These are phyloP conservation scores for Moricandia moricandioides DNA, from an alignment of 345 rosid species.

Conservation along the genomic window DNA sequence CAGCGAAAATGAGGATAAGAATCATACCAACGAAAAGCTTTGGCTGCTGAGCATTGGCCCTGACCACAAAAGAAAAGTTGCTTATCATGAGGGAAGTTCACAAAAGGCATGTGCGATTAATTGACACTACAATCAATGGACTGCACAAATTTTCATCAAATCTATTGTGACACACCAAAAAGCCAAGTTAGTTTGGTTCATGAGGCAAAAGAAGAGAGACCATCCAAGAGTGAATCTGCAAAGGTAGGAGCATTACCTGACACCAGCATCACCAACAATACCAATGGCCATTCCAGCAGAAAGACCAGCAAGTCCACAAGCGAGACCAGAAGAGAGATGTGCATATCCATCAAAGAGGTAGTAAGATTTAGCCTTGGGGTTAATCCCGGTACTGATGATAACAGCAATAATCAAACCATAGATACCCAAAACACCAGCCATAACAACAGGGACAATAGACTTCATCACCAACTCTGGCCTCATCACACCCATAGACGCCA, in stretches of 20 bases:
- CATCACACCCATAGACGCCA: slow-evolving; percentile 96
- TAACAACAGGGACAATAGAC: slow-evolving; percentile 93
- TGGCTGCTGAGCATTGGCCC: slow-evolving; percentile 94
- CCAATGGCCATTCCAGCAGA: slow-evolving; percentile 99
- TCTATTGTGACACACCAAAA: not conserved
- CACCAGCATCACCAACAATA: slow-evolving; percentile 96
- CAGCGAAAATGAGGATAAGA: slow-evolving; percentile 88
- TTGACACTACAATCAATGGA: not conserved
- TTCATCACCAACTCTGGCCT: slow-evolving; percentile 96
- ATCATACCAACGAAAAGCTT: slow-evolving; percentile 97
- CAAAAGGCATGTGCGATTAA: not conserved
- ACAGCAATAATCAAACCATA: slow-evolving; percentile 93
- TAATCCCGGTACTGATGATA: slow-evolving; percentile 87
- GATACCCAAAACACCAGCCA: slow-evolving; percentile 98
- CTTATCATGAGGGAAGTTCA: not conserved
- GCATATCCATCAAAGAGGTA: slow-evolving; percentile 94
- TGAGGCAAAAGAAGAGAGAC: not conserved
- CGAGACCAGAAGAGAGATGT: slow-evolving; percentile 89
- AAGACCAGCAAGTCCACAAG: slow-evolving; percentile 96
- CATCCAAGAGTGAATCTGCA: too few species aligned
- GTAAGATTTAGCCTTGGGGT: slow-evolving; percentile 88
- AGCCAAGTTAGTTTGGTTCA: not conserved
- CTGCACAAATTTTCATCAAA: not conserved
- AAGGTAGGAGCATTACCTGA: slow-evolving; percentile 47
- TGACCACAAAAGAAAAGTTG: slow-evolving; percentile 31